These are phyloP conservation scores for Cytospora leucostoma DNA, from an alignment of 2,329 filamentous ascomycete species.

Conservation along the genomic window DNA sequence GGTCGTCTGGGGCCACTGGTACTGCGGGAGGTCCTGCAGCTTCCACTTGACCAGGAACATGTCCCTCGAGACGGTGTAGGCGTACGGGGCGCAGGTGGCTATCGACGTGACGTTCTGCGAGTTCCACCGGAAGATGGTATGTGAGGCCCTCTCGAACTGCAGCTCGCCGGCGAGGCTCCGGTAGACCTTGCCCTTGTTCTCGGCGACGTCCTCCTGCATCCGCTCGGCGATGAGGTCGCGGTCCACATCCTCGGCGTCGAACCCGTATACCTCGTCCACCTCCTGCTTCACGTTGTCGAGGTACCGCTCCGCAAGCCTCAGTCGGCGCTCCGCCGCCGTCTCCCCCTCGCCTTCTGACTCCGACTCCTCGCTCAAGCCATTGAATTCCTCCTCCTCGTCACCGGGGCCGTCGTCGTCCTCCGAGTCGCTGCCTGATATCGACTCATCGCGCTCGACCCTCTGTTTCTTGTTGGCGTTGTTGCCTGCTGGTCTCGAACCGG, in stretches of 20 bases:
- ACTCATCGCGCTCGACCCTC: constrained; percentile 61
- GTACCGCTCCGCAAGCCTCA: constrained; percentile 88
- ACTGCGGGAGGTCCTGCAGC: constrained; percentile 64
- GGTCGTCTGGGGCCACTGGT: constrained; percentile 62
- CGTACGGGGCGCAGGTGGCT: constrained; percentile 75
- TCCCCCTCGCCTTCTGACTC: constrained; percentile 79
- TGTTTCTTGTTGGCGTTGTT: constrained; percentile 42
- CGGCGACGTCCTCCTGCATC: constrained; percentile 87
- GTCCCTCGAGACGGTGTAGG: constrained; percentile 89
- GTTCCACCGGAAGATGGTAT: constrained; percentile 77
- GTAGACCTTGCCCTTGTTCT: constrained; percentile 88
- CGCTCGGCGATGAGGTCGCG: constrained; percentile 88
- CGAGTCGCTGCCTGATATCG: constrained; percentile 82
- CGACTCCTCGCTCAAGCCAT: constrained; percentile 51
- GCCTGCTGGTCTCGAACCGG: constrained; percentile 42
- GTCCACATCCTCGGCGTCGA: constrained; percentile 93
- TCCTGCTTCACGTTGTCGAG: constrained; percentile 86
- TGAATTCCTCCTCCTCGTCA: constrained; percentile 30
- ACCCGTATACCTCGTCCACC: constrained; percentile 74
- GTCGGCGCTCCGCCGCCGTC: constrained; percentile 83
- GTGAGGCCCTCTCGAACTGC: constrained; percentile 65
- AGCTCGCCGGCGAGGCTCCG: constrained; percentile 74
- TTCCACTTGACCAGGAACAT: constrained; percentile 86
- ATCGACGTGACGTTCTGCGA: constrained; percentile 77
- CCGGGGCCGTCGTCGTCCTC: constrained; percentile 59